Evolutionary conservation across 768 basidiomycete genomes (phyloP).

Genomic region (Tulasnella sp.): DNA sequence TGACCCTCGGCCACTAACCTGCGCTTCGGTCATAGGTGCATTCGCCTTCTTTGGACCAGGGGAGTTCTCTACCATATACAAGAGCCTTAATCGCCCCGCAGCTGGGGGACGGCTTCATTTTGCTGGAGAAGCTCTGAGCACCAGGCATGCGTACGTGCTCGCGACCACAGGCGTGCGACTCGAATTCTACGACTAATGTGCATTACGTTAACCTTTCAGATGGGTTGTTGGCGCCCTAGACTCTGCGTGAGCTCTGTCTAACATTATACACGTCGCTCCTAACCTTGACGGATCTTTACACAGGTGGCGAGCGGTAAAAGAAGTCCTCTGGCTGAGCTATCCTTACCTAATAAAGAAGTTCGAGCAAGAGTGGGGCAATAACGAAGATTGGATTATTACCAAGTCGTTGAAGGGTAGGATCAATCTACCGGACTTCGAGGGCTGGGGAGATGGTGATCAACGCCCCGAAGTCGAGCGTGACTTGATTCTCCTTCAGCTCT

Average conservation of each 20-base stretch:
- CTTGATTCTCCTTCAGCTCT: background rate
- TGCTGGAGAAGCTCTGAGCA: constrained; percentile 37
- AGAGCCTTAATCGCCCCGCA: constrained; percentile 31
- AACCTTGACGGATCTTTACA: background rate
- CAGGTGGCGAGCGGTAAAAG: constrained; percentile 27
- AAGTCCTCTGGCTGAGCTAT: constrained; percentile 21
- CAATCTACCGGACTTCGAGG: background rate
- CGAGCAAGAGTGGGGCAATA: constrained; percentile 30
- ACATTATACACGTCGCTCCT: background rate
- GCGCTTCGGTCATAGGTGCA: constrained; percentile 30
- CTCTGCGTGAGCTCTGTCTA: constrained; percentile 29
- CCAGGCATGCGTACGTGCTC: constrained; percentile 31
- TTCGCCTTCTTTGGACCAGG: constrained; percentile 39
- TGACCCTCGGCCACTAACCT: background rate
- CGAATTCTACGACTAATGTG: background rate
- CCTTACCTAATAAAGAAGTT: constrained; percentile 23
- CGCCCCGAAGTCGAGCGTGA: background rate
- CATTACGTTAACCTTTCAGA: background rate
- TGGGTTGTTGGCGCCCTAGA: constrained; percentile 39
- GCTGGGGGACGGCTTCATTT: constrained; percentile 32
- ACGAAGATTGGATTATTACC: constrained; percentile 26
- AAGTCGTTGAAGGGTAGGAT: background rate
- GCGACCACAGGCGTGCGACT: background rate
- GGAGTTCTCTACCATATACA: constrained; percentile 33
- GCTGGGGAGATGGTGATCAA: background rate